Base-by-base conservation (phyloP, 768 basidiomycete species). In the Amanita rubescens region DNA sequence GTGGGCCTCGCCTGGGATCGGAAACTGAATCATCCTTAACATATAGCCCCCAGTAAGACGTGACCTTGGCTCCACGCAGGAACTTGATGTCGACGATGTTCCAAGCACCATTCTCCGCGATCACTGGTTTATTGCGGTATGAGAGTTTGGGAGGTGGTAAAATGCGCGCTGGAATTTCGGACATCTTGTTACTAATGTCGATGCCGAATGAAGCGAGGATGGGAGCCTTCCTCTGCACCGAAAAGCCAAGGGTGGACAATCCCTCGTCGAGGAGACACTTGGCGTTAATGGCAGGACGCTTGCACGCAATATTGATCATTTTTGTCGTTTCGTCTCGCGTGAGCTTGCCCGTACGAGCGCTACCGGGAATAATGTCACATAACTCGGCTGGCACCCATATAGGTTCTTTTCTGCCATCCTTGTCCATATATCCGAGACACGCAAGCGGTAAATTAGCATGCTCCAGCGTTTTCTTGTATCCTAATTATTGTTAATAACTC, bases 31-130 rank as follows among this genome's bases (percentile, higher is more conserved):
- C 73, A 14, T 89, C 87, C 20, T 72, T 67, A 20, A 92, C 73
- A 8, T 84, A 75, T 0, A 92, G 62, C 9, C 90, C 79, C 67
- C 80, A 82, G 85, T 87, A 90, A 33, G 71, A 74, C 9, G 64
- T 37, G 15, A 88, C 72, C 1, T 52, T 59, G 0, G 75, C 84
- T 1, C 80, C 80, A 0, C 59, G 62, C 34, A 82, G 80, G 60
- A 92, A 90, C 60, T 82, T 80, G 50, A 86, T 81, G 20, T 84
- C 74, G 32, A 84, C 63, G 50, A 90, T 82, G 57, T 91, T 91
- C 90, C 90, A 92, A 37, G 79, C 77, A 0, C 83, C 90, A 27
- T 84, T 78, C 34, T 60, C 67, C 6, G 80, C 75, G 15, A 67
- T 73, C 2, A 70, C 62, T 24, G 60, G 64, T 1, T 79, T 81